Percentiles rank a stretch among this genome's conserved stretches.
Evolutionary conservation across 139 green algal genomes (phyloP).

Genomic region (Marvania coccoides): DNA sequence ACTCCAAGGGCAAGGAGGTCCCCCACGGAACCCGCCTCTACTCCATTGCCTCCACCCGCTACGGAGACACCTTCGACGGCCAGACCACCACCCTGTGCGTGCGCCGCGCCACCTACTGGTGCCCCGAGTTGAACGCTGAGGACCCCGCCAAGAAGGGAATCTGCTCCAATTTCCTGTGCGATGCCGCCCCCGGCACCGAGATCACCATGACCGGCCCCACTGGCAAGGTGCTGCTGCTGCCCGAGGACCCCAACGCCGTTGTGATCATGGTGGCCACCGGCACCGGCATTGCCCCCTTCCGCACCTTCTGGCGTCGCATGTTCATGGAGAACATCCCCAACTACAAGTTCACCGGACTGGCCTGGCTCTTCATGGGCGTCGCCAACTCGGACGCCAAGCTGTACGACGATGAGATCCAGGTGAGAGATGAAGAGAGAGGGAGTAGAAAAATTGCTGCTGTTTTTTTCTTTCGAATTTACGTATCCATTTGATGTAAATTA

Average conservation of each 20-base stretch:
- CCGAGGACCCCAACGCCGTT: slow-evolving; percentile 76
- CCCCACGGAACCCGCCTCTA: slow-evolving; percentile 93
- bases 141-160: slow-evolving; percentile 81
- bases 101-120: slow-evolving; percentile 83
- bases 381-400: slow-evolving; percentile 94
- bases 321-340: slow-evolving; percentile 91
- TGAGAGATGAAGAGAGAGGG: too few species aligned
- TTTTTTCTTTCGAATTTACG: too few species aligned
- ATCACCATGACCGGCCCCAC: slow-evolving; percentile 95
- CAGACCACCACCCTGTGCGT: slow-evolving; percentile 95
- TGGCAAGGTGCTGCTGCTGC: slow-evolving; percentile 95
- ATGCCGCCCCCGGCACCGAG: slow-evolving; percentile 83
- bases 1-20: slow-evolving; percentile 93
- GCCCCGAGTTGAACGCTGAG: slow-evolving; percentile 61
- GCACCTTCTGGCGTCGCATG: slow-evolving; percentile 89
- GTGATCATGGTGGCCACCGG: slow-evolving; percentile 98
- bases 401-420: slow-evolving; percentile 96
- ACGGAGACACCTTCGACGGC: slow-evolving; percentile 94
- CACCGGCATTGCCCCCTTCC: slow-evolving; percentile 97
- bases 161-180: slow-evolving; percentile 99
- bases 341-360: slow-evolving; percentile 84
- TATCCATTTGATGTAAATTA: too few species aligned
- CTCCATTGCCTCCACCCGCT: slow-evolving; percentile 94
- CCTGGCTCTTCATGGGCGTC: slow-evolving; percentile 99
- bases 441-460: too few species aligned